Evolutionary conservation across 352 stramenopile species (phyloP).

Genomic region (Globisporangium megalacanthum): DNA sequence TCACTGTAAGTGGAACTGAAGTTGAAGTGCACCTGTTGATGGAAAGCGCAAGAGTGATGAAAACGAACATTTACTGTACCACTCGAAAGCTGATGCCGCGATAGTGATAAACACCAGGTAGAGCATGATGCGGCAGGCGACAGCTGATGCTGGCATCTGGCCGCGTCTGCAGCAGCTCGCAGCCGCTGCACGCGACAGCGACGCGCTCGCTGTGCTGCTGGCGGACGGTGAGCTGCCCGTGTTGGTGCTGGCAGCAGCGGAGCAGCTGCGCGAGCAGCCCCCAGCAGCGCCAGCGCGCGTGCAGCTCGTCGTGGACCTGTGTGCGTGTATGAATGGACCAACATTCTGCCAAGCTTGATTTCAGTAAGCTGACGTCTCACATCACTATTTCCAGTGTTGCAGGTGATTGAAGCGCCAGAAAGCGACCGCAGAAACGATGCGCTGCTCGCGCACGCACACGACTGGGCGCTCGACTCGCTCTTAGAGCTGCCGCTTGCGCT

Average conservation of each 20-base stretch:
- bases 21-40: too few relatives aligned
- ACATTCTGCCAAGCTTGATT: too few relatives aligned
- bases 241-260: not conserved
- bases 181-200: not conserved
- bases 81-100: too few relatives aligned
- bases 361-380: not conserved
- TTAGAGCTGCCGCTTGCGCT: constrained; percentile 12
- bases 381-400: constrained; percentile 22
- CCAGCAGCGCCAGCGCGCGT: constrained; percentile 8
- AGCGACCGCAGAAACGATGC: constrained; percentile 5
- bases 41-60: too few relatives aligned
- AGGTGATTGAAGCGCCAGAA: constrained; percentile 31
- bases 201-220: constrained; percentile 5
- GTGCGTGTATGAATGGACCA: constrained; percentile 5
- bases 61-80: too few relatives aligned
- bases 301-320: constrained; percentile 27
- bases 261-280: not conserved
- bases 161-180: constrained; percentile 7
- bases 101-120: too few relatives aligned
- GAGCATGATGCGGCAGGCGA: too few relatives aligned
- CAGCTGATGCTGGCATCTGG: not conserved
- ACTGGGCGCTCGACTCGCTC: constrained; percentile 40
- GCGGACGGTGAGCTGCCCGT: constrained; percentile 3
- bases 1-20: too few relatives aligned
- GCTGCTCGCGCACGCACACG: constrained; percentile 4